These are phyloP conservation scores for Eruca vesicaria DNA, from an alignment of 441 rosid genomes.

Conservation along the genomic window DNA sequence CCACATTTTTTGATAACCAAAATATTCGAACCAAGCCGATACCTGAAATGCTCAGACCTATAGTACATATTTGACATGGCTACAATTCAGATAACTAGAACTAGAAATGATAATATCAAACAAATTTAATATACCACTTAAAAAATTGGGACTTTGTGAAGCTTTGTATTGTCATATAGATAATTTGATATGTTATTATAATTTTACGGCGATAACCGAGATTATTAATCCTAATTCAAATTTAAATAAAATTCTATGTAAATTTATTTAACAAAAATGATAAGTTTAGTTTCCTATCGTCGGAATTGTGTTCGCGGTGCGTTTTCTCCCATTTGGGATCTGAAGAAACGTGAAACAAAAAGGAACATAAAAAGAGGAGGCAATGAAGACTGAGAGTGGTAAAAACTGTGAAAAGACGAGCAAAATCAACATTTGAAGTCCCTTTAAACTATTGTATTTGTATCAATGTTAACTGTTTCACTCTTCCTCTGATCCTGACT, in stretches of 20 bases:
- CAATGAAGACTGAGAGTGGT: background rate
- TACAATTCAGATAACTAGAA: too few species aligned
- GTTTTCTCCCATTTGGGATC: background rate
- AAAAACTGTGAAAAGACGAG: background rate
- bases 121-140: background rate
- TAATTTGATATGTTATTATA: background rate
- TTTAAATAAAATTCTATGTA: too few species aligned
- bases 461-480: constrained; percentile 32
- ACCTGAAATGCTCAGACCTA: too few species aligned
- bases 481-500: constrained; percentile 74
- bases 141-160: background rate
- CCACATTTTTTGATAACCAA: too few species aligned
- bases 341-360: background rate
- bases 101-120: too few species aligned
- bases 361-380: background rate
- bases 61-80: too few species aligned
- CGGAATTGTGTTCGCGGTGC: background rate
- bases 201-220: background rate
- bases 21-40: too few species aligned
- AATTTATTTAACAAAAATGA: too few species aligned
- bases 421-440: background rate
- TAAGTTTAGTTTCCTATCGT: too few species aligned
- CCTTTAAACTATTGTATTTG: background rate
- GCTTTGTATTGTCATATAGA: background rate
- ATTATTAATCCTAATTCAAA: too few species aligned